A percentile compares a stretch with the other conserved stretches of the same genome.
These are phyloP conservation scores for Ceratocystis cubensis DNA, from an alignment of 2,329 filamentous ascomycete genomes.

Conservation along the genomic window DNA sequence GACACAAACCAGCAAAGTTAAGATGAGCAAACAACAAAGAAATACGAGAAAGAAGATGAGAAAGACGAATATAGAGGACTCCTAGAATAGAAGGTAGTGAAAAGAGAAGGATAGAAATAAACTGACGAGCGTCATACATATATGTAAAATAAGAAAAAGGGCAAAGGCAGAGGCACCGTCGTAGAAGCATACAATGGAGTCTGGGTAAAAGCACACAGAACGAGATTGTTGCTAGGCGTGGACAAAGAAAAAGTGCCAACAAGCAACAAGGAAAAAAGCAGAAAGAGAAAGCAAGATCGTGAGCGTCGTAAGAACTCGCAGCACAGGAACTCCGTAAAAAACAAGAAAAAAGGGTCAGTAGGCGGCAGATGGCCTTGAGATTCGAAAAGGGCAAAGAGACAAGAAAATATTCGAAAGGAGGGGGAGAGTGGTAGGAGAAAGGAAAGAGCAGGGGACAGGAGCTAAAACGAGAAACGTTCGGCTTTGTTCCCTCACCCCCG, in stretches of 20 bases:
- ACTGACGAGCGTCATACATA: background rate
- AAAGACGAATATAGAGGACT: background rate
- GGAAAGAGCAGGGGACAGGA: background rate
- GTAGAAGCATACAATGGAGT: background rate
- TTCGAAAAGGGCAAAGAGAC: too few species aligned
- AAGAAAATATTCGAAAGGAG: too few species aligned
- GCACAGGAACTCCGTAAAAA: slow-evolving; percentile 2
- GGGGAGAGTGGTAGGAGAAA: background rate
- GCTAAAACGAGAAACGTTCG: background rate
- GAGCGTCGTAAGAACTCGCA: slow-evolving; percentile 8
- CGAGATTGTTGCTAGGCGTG: too few species aligned
- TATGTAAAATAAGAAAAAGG: background rate
- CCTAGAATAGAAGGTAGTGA: background rate
- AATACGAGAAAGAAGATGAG: background rate
- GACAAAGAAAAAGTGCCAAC: background rate
- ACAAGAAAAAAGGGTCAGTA: too few species aligned
- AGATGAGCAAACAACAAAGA: background rate
- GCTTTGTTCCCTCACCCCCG: background rate
- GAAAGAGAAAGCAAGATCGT: background rate
- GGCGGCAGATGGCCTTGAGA: too few species aligned
- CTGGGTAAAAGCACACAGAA: background rate
- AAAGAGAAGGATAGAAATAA: background rate
- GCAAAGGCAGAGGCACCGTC: background rate
- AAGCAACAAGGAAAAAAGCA: background rate
- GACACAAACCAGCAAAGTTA: background rate